Percentiles rank a stretch among this genome's conserved stretches.
Evolutionary conservation across 768 basidiomycete species (phyloP).

Genomic region (Boletus sp.): DNA sequence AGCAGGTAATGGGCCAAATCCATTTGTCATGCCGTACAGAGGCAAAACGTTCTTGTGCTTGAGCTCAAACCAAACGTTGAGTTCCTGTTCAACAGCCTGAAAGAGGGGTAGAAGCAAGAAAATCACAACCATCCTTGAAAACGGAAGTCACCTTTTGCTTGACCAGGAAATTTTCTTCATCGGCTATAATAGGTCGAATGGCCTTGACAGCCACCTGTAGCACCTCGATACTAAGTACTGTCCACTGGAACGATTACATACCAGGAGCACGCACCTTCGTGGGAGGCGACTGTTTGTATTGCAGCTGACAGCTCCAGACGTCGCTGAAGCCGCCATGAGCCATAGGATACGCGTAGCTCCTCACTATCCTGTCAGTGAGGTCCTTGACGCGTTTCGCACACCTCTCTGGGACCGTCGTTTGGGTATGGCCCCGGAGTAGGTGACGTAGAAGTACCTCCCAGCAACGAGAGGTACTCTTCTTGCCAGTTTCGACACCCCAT

Average conservation of each 20-base stretch:
- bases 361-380: constrained; percentile 20
- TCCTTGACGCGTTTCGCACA: not conserved
- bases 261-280: constrained; percentile 9
- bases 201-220: constrained; percentile 28
- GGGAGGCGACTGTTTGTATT: not conserved
- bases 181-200: constrained; percentile 11
- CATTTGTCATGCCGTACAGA: constrained; percentile 24
- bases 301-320: constrained; percentile 24
- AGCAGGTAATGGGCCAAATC: constrained; percentile 28
- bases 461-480: not conserved
- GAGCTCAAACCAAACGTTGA: constrained; percentile 30
- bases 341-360: constrained; percentile 15
- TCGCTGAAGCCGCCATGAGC: constrained; percentile 32
- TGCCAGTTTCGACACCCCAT: constrained; percentile 1
- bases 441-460: not conserved
- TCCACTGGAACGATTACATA: not conserved
- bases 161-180: not conserved
- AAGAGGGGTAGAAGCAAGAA: not conserved
- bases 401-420: not conserved
- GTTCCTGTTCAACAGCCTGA: constrained; percentile 28
- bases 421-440: not conserved
- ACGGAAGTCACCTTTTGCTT: constrained; percentile 15
- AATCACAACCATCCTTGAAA: not conserved
- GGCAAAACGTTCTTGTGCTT: constrained; percentile 30
- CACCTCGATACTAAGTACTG: not conserved